Conservation (phyloP, 2,329 filamentous ascomycete species). For the Periglandula ipomoeae region DNA sequence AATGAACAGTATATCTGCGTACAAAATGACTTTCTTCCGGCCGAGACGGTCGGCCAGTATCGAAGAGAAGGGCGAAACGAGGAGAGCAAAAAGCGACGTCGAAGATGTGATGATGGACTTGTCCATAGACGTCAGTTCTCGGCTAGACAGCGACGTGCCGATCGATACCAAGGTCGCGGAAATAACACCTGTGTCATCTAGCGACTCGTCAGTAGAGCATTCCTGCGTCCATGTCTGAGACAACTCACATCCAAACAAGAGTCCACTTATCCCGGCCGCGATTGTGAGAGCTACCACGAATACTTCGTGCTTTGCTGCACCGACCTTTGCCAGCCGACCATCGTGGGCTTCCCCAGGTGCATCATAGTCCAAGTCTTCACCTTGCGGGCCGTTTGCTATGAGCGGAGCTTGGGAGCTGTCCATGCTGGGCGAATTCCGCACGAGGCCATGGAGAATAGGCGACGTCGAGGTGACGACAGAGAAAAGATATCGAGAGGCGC, state of each 20-base stretch:
- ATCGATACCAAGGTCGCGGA: constrained; percentile 60
- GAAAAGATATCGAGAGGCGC: too few species aligned
- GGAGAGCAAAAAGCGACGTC: constrained; percentile 56
- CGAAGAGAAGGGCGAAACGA: constrained; percentile 55
- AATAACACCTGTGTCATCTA: constrained; percentile 60
- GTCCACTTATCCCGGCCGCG: constrained; percentile 56
- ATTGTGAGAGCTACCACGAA: constrained; percentile 55
- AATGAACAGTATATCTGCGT: constrained; percentile 59
- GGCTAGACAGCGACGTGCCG: constrained; percentile 46
- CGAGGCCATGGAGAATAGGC: constrained; percentile 5
- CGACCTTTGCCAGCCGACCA: constrained; percentile 18
- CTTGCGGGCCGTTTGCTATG: constrained; percentile 21
- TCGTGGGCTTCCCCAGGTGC: constrained; percentile 14
- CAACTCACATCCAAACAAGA: constrained; percentile 57
- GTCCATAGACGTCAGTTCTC: constrained; percentile 50
- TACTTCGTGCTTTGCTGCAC: constrained; percentile 27
- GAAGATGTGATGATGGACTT: constrained; percentile 64
- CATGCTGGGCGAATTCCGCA: constrained; percentile 16
- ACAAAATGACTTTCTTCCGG: constrained; percentile 52
- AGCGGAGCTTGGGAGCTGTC: constrained; percentile 29
- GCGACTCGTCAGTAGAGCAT: constrained; percentile 6
- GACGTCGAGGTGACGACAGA: too few species aligned
- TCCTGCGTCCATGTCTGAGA: not conserved
- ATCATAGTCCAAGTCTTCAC: constrained; percentile 24
- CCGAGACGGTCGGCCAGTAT: constrained; percentile 54